A percentile compares a stretch with the other conserved stretches of the same genome.
These are phyloP conservation scores for Turritis glabra DNA, from an alignment of 345 rosid genomes.

Conservation along the genomic window DNA sequence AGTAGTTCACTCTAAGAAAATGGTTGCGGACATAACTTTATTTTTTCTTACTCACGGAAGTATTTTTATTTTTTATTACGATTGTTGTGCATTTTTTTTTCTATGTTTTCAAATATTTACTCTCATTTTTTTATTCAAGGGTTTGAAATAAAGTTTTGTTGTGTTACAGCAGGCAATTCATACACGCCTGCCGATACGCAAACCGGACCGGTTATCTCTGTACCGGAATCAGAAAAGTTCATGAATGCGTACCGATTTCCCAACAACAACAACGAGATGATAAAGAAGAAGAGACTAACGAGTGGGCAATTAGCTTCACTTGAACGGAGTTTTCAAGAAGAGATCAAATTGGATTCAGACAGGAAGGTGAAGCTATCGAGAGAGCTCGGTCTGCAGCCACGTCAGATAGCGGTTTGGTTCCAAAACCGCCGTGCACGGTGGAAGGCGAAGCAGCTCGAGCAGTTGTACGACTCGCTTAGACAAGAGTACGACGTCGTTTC, in stretches of 20 bases:
- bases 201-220: constrained; percentile 42
- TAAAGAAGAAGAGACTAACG: constrained; percentile 73
- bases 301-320: constrained; percentile 74
- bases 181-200: constrained; percentile 36
- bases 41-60: background rate
- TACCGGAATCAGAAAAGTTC: constrained; percentile 42
- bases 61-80: background rate
- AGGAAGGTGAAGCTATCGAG: constrained; percentile 77
- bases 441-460: constrained; percentile 88
- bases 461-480: constrained; percentile 67
- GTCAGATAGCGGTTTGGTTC: constrained; percentile 96
- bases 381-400: constrained; percentile 85
- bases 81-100: background rate
- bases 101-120: background rate
- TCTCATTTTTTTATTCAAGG: no score
- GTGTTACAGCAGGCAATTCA: constrained; percentile 35
- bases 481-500: constrained; percentile 66
- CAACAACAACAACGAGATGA: constrained; percentile 45
- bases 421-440: constrained; percentile 86
- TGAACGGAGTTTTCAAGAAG: constrained; percentile 86
- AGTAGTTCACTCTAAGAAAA: background rate
- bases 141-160: no score
- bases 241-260: constrained; percentile 24
- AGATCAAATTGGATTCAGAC: constrained; percentile 82
- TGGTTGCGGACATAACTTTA: background rate